Conservation (phyloP, 768 basidiomycete genomes). For the Russula sp. region DNA sequence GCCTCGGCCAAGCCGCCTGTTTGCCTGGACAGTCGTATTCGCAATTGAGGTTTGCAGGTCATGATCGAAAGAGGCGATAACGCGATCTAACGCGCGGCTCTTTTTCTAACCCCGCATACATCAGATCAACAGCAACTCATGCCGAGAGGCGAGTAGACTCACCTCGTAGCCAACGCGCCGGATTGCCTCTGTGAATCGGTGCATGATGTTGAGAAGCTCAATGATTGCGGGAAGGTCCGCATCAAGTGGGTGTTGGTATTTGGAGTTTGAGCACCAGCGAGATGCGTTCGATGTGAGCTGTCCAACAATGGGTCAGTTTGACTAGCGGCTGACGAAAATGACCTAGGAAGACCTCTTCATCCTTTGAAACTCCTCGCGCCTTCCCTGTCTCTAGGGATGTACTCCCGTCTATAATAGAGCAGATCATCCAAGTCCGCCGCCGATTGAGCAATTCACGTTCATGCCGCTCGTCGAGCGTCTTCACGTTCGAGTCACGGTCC, state of each 20-base stretch:
- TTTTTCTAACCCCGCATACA: constrained; percentile 12
- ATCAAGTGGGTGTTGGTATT: constrained; percentile 35
- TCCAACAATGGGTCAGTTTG: constrained; percentile 36
- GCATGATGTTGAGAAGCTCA: constrained; percentile 37
- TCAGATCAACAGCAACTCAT: neutral
- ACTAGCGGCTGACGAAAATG: constrained; percentile 33
- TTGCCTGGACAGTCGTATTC: constrained; percentile 18
- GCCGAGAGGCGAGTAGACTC: neutral
- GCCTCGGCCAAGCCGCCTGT: constrained; percentile 21
- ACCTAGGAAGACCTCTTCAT: constrained; percentile 51
- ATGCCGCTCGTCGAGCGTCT: constrained; percentile 48
- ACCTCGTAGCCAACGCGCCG: constrained; percentile 9
- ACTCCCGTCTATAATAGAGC: constrained; percentile 71
- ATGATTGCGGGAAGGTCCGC: constrained; percentile 35
- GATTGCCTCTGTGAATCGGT: constrained; percentile 32
- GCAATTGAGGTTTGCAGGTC: constrained; percentile 21
- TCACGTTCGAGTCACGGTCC: constrained; percentile 48
- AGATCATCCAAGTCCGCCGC: constrained; percentile 71
- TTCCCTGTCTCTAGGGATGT: constrained; percentile 76
- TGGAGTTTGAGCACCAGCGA: constrained; percentile 32
- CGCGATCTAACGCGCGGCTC: constrained; percentile 21
- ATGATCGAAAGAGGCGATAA: constrained; percentile 12
- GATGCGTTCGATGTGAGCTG: constrained; percentile 37
- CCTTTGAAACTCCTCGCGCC: constrained; percentile 59
- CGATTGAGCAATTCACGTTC: constrained; percentile 68